Evolutionary conservation across 148 eudicot species (phyloP).

Genomic region (Amaranthus cruentus): DNA sequence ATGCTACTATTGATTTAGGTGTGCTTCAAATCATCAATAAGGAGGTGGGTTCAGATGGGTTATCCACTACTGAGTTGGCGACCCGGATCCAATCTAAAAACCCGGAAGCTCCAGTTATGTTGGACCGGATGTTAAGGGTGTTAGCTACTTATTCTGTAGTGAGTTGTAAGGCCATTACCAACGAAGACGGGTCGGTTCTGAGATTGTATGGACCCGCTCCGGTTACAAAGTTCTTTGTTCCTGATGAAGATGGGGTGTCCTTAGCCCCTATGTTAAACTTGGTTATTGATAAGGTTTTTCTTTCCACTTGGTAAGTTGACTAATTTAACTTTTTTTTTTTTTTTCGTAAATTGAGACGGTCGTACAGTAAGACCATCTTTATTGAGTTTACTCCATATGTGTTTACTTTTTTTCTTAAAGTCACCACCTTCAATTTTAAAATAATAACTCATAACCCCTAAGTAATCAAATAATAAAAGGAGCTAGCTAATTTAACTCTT

Average conservation of each 20-base stretch:
- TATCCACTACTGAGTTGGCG: constrained; percentile 5
- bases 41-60: not conserved
- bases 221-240: constrained; percentile 15
- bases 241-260: constrained; percentile 25
- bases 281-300: constrained; percentile 18
- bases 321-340: too few species aligned
- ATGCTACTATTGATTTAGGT: constrained; percentile 19
- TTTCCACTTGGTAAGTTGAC: constrained; percentile 16
- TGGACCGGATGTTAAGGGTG: constrained; percentile 24
- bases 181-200: constrained; percentile 7
- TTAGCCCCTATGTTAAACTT: constrained; percentile 18
- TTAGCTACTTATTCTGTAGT: constrained; percentile 20
- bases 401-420: too few species aligned
- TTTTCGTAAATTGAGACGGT: too few species aligned
- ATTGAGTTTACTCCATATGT: too few species aligned
- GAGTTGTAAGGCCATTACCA: not conserved
- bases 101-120: constrained; percentile 21
- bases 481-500: too few species aligned
- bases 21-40: constrained; percentile 15
- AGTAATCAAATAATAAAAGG: too few species aligned
- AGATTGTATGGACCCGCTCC: constrained; percentile 18
- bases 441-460: too few species aligned
- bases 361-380: too few species aligned
- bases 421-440: too few species aligned
- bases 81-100: constrained; percentile 7